phyloP scores from a whole-genome alignment of 108 stramenopile genomes.

The Nitzschia palea region DNA sequence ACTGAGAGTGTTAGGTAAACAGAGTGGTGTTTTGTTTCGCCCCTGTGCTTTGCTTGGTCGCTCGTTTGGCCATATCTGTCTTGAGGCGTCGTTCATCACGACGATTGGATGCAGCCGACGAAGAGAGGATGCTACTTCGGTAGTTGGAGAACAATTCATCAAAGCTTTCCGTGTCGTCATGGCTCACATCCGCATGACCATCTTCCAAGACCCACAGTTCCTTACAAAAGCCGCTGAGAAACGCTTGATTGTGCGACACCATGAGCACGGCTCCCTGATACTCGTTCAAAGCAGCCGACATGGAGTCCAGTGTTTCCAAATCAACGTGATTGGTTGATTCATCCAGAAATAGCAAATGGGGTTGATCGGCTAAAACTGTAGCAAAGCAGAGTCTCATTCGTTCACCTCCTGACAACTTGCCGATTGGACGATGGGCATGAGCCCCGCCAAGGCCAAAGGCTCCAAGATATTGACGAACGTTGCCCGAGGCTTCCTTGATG shows the following conservation, averaged over 20 bases:
- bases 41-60: slow-evolving; percentile 29
- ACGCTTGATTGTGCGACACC: slow-evolving; percentile 88
- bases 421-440: slow-evolving; percentile 73
- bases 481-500: slow-evolving; percentile 45
- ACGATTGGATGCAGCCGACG: slow-evolving; percentile 9
- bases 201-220: slow-evolving; percentile 77
- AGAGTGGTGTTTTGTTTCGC: slow-evolving; percentile 4
- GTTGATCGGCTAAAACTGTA: slow-evolving; percentile 62
- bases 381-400: slow-evolving; percentile 87
- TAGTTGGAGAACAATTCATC: slow-evolving; percentile 59
- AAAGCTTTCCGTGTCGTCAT: slow-evolving; percentile 53
- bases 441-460: slow-evolving; percentile 84
- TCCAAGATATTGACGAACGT: slow-evolving; percentile 84
- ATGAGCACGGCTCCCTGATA: slow-evolving; percentile 88
- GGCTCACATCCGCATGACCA: slow-evolving; percentile 52
- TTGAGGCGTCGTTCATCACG: slow-evolving; percentile 28
- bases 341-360: slow-evolving; percentile 69
- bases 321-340: slow-evolving; percentile 88
- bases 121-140: slow-evolving; percentile 26
- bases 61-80: slow-evolving; percentile 48
- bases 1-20: slow-evolving; percentile 11
- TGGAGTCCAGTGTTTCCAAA: slow-evolving; percentile 88
- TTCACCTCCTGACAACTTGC: slow-evolving; percentile 87
- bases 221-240: slow-evolving; percentile 62
- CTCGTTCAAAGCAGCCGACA: slow-evolving; percentile 66